Conservation (phyloP, 352 stramenopile species). For the Peronospora destructor region DNA sequence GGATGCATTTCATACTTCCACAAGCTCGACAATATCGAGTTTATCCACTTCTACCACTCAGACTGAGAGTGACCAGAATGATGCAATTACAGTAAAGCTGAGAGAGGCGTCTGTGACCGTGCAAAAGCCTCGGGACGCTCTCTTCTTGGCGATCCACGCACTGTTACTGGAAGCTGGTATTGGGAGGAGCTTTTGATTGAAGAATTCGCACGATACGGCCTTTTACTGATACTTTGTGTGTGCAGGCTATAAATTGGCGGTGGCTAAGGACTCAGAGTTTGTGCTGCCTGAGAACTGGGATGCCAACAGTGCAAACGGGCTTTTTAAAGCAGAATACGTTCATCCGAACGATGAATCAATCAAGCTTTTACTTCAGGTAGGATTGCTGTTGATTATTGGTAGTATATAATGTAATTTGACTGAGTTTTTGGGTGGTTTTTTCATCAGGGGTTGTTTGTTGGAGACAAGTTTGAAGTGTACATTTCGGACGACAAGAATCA, state of each 20-base stretch:
- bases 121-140: slow-evolving; percentile 44
- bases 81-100: slow-evolving; percentile 40
- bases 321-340: slow-evolving; percentile 53
- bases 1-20: slow-evolving; percentile 29
- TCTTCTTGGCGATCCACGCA: slow-evolving; percentile 65
- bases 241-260: slow-evolving; percentile 39
- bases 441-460: slow-evolving; percentile 59
- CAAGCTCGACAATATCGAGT: slow-evolving; percentile 3
- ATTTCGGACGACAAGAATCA: slow-evolving; percentile 57
- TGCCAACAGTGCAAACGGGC: slow-evolving; percentile 44
- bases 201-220: not conserved
- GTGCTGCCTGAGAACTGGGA: slow-evolving; percentile 50
- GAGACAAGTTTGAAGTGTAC: slow-evolving; percentile 73
- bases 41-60: slow-evolving; percentile 1
- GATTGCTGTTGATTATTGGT: not conserved
- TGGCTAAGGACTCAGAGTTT: slow-evolving; percentile 22
- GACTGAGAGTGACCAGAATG: slow-evolving; percentile 31
- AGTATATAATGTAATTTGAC: not conserved
- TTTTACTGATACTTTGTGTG: slow-evolving; percentile 1
- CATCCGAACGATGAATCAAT: slow-evolving; percentile 43
- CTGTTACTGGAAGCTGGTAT: slow-evolving; percentile 67
- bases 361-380: slow-evolving; percentile 62
- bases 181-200: not conserved
- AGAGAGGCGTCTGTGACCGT: slow-evolving; percentile 40
- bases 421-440: slow-evolving; percentile 5